Evolutionary conservation across 176 grass and related monocot species (phyloP).

Genomic region (Canna indica): DNA sequence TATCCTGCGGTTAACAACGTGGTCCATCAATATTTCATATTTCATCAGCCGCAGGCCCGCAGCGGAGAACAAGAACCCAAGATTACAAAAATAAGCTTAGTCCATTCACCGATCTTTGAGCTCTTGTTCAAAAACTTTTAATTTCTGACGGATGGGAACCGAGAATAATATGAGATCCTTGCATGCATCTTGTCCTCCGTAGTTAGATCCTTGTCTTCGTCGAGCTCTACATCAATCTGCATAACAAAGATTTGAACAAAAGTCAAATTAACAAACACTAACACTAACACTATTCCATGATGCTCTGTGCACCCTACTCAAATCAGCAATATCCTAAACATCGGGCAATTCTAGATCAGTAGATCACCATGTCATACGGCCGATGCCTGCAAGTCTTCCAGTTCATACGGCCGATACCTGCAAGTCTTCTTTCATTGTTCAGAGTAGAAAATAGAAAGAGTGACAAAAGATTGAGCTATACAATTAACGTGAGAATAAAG

Average conservation of each 20-base stretch:
- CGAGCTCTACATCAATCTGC: slow-evolving; percentile 59
- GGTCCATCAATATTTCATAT: no score
- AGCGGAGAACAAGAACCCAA: no score
- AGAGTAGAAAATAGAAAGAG: no score
- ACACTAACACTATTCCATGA: no score
- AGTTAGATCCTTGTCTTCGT: slow-evolving; percentile 44
- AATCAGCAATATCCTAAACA: no score
- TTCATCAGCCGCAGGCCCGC: no score
- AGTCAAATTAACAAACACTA: not conserved
- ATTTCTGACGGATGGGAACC: slow-evolving; percentile 43
- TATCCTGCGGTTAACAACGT: no score
- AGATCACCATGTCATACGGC: not conserved
- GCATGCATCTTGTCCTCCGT: slow-evolving; percentile 39
- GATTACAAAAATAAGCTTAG: no score
- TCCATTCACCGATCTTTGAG: slow-evolving; percentile 43
- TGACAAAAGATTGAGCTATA: no score
- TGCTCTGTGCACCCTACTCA: no score
- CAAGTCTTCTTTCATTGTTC: no score
- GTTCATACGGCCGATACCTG: slow-evolving; percentile 33
- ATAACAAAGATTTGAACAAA: not conserved
- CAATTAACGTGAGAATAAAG: no score
- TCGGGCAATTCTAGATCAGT: not conserved
- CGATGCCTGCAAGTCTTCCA: slow-evolving; percentile 39
- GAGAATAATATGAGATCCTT: slow-evolving; percentile 64
- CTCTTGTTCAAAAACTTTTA: slow-evolving; percentile 57